Percentiles rank a stretch among this genome's conserved stretches.
phyloP scores from a whole-genome alignment of 1,139 yeast genomes.

The Protomyces arabidopsidicola region DNA sequence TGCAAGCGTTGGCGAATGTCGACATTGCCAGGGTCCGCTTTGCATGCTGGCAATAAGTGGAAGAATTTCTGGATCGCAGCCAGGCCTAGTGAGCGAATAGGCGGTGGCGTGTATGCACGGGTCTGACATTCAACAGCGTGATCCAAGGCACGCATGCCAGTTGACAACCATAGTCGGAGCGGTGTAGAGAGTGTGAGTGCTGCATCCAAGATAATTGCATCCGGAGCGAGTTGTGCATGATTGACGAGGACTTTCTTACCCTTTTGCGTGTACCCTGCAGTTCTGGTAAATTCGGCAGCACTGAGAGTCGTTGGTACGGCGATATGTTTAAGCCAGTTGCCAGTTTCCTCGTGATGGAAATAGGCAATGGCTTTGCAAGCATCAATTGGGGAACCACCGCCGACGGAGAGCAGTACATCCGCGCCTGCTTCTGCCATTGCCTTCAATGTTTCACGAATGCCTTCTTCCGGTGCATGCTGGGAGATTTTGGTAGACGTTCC shows the following conservation, averaged over 20 bases:
- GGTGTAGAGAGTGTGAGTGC: constrained; percentile 28
- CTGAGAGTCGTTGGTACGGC: constrained; percentile 31
- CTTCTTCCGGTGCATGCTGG: constrained; percentile 24
- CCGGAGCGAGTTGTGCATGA: constrained; percentile 14
- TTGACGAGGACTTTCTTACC: constrained; percentile 24
- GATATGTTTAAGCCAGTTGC: constrained; percentile 9
- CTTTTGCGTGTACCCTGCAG: constrained; percentile 27
- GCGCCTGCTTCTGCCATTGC: constrained; percentile 32
- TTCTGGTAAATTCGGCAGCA: constrained; percentile 30
- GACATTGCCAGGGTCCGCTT: constrained; percentile 22
- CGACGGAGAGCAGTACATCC: constrained; percentile 28
- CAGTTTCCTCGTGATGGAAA: constrained; percentile 8
- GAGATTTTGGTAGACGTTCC: constrained; percentile 21
- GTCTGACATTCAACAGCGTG: constrained; percentile 28
- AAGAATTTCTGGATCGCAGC: constrained; percentile 24
- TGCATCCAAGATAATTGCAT: constrained; percentile 28
- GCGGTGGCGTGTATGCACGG: constrained; percentile 19
- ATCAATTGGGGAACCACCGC: constrained; percentile 28
- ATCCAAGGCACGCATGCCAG: constrained; percentile 29
- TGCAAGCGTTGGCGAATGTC: constrained; percentile 21
- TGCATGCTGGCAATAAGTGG: constrained; percentile 24
- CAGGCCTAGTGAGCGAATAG: constrained; percentile 26
- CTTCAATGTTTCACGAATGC: constrained; percentile 12
- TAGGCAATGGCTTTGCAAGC: constrained; percentile 21
- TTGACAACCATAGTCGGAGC: constrained; percentile 20